Base-by-base conservation (phyloP, 1,284 basidiomycete species). In the Phylloboletellus chloephorus region DNA sequence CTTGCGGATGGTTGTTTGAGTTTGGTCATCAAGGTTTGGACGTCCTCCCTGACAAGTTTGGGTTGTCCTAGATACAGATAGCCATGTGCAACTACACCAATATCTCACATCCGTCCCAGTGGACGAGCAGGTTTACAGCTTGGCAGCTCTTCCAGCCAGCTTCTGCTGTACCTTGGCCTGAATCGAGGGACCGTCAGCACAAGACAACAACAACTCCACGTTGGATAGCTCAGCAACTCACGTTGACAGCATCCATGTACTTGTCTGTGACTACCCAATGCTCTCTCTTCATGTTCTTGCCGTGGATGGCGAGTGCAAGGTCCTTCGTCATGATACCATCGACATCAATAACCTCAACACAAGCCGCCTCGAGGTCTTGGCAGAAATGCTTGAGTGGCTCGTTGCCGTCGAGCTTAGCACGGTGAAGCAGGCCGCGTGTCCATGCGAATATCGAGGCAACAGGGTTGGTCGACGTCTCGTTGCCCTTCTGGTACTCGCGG, bases 401-500 rank as follows among this genome's bases (percentile, higher is more conserved):
- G 63, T 96, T 98, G 33, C 71, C 68, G 65, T 98, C 95, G 23
- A 97, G 75, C 71, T 92, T 93, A 52, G 93, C 95, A 49, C 95
- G 84, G 73, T 95, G 92, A 26, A 92, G 69, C 24, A 97, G 74
- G 1, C 95, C 95, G 37, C 96, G 82, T 12, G 95, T 98, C 95
- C 95, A 98, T 10, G 95, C 95, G 59, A 95, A 98, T 73, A 98
- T 98, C 44, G 90, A 94, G 30, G 95, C 95, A 52, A 98, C 93
- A 25, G 93, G 93, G 79, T 98, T 98, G 46, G 95, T 98, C 47
- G 88, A 91, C 11, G 92, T 97, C 69, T 97, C 92, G 49, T 87
- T 82, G 48, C 90, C 90, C 71, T 96, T 94, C 69, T 98, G 94
- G 67, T 84, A 88, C 70, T 98, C 93, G 45, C 95, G 86, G 72